A percentile compares a stretch with the other conserved stretches of the same genome.
Evolutionary conservation across 1,284 basidiomycete genomes (phyloP).

Genomic region (Ceratobasidium sp.): DNA sequence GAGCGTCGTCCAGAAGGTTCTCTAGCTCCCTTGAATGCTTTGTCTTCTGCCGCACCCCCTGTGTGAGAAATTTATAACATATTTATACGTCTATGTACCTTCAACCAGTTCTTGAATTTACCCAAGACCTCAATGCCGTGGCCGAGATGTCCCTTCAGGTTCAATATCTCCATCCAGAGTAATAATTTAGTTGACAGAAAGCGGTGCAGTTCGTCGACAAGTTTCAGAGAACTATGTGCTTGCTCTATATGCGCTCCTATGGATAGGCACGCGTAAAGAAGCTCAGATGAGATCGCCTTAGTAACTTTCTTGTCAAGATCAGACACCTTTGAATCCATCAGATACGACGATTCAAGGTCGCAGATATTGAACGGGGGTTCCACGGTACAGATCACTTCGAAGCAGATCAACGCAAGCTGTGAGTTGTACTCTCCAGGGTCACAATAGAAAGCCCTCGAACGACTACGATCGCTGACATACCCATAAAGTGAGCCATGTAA

Average conservation of each 20-base stretch:
- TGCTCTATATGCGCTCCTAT: background rate
- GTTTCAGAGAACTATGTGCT: background rate
- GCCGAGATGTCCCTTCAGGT: background rate
- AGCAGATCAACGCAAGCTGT: background rate
- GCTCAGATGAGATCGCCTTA: background rate
- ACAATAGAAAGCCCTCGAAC: background rate
- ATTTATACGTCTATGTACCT: background rate
- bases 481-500: background rate
- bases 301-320: background rate
- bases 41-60: background rate
- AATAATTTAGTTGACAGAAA: background rate
- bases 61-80: background rate
- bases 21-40: background rate
- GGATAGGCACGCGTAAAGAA: background rate
- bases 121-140: background rate
- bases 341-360: conserved; percentile 8
- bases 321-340: background rate
- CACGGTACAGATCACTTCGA: background rate
- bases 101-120: background rate
- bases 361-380: conserved; percentile 20
- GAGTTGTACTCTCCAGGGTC: background rate
- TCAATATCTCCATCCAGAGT: conserved; percentile 19
- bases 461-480: background rate
- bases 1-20: background rate
- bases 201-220: background rate